These are phyloP conservation scores for Mortierella sp. DNA, from an alignment of 371 early-diverging fungal species.

Conservation along the genomic window DNA sequence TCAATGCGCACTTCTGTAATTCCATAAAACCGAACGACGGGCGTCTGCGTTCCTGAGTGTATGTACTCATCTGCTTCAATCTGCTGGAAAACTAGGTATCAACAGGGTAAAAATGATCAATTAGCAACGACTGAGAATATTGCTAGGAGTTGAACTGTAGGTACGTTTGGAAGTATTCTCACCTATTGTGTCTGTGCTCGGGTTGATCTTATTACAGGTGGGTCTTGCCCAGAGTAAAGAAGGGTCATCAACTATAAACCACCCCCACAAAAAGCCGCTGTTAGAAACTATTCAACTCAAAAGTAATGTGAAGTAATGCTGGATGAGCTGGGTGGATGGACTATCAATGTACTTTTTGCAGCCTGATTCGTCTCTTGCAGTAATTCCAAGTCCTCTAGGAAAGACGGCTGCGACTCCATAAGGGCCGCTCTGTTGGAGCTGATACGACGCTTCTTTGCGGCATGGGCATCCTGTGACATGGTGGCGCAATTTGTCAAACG, in stretches of 20 bases:
- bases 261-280: neutral
- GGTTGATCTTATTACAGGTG: conserved; percentile 13
- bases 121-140: neutral
- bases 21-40: conserved; percentile 89
- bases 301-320: neutral
- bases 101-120: neutral
- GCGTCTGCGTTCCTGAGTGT: conserved; percentile 58
- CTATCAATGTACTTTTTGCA: conserved; percentile 30
- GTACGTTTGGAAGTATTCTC: neutral
- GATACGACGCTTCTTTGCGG: conserved; percentile 47
- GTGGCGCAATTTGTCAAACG: conserved; percentile 47
- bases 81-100: conserved; percentile 88
- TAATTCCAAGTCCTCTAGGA: conserved; percentile 44
- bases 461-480: conserved; percentile 49
- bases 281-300: too few species aligned
- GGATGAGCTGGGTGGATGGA: neutral
- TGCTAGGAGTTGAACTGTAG: neutral
- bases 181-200: conserved; percentile 32
- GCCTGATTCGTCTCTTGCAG: conserved; percentile 41
- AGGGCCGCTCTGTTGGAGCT: conserved; percentile 21
- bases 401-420: conserved; percentile 38
- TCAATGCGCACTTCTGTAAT: conserved; percentile 77
- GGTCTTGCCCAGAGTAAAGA: conserved; percentile 47
- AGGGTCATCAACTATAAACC: conserved; percentile 40
- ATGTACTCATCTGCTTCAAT: conserved; percentile 92